Base-by-base conservation (phyloP, 108 stramenopile genomes). In the Conticribra weissflogii region DNA sequence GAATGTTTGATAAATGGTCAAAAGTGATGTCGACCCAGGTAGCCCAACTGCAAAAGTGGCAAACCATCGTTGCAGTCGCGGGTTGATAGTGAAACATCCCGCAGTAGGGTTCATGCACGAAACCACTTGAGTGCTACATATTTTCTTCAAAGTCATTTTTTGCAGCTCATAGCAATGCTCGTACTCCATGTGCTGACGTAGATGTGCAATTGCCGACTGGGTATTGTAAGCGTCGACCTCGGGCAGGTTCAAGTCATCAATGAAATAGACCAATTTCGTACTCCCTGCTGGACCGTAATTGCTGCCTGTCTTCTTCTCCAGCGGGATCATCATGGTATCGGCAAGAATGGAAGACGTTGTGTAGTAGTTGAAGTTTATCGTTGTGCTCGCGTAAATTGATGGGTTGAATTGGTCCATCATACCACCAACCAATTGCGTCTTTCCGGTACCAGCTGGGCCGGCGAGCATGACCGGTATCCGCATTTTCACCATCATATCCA, bases 121-220 rank as follows among this genome's bases (percentile, higher is more conserved):
- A 12, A 88, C 81, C 24, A 79, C 73, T 55, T 85, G 84, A 14
- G 76, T 79, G 41, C 82, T 79, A 44, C 45, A 57, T 36, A 88
- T 84, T 49, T 78, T 71, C 67, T 85, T 78, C 27, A 72, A 65
- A 7, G 68, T 54, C 66, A 85, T 71, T 57, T 85, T 82, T 44
- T 63, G 50, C 31, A 82, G 49, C 14, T 86, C 81, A 57, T 86
- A 92, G 64, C 85, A 86, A 72, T 88, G 88, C 17, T 76, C 81
- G 64, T 92, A 92, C 64, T 92, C 88, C 65, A 92, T 84, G 58
- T 86, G 85, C 71, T 92, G 90, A 17, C 90, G 80, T 3, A 92
- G 61, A 60, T 89, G 83, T 19, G 86, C 90, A 34, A 92, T 86
- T 22, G 88, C 78, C 12, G 79, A 75, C 81, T 92, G 90, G 7